Percentiles rank a stretch among this genome's conserved stretches.
Evolutionary conservation across 352 stramenopile species (phyloP).

Genomic region (Phytophthora hybrid): DNA sequence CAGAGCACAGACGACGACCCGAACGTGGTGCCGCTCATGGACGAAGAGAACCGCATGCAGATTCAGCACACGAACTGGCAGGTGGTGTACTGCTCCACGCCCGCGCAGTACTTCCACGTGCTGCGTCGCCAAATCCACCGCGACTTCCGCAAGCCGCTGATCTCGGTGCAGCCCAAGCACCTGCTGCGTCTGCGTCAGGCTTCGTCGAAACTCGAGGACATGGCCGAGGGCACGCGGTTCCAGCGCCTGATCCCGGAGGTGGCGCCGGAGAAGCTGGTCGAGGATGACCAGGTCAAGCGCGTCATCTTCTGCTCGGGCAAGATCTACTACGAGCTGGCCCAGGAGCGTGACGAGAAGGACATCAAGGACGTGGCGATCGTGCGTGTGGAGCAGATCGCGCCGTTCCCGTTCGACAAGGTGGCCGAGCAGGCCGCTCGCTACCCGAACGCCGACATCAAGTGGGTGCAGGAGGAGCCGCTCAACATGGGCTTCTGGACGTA

Average conservation of each 20-base stretch:
- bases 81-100: constrained; percentile 97
- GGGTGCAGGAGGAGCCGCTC: constrained; percentile 96
- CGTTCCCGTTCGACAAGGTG: constrained; percentile 97
- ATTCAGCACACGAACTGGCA: constrained; percentile 98
- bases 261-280: constrained; percentile 59
- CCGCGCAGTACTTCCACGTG: constrained; percentile 94
- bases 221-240: constrained; percentile 94
- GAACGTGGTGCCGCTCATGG: constrained; percentile 93
- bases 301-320: constrained; percentile 97
- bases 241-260: constrained; percentile 90
- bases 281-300: constrained; percentile 67
- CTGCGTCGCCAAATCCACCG: constrained; percentile 94
- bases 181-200: constrained; percentile 93
- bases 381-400: constrained; percentile 97
- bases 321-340: constrained; percentile 97
- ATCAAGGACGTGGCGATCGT: constrained; percentile 91
- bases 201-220: constrained; percentile 93
- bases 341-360: constrained; percentile 89
- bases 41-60: constrained; percentile 94
- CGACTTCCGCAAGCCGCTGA: constrained; percentile 97
- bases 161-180: constrained; percentile 97
- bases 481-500: constrained; percentile 98
- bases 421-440: constrained; percentile 90
- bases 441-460: constrained; percentile 95
- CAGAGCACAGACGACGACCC: constrained; percentile 96